Conservation (phyloP, 176 grass and related monocot genomes). For the Bonia amplexicaulis region DNA sequence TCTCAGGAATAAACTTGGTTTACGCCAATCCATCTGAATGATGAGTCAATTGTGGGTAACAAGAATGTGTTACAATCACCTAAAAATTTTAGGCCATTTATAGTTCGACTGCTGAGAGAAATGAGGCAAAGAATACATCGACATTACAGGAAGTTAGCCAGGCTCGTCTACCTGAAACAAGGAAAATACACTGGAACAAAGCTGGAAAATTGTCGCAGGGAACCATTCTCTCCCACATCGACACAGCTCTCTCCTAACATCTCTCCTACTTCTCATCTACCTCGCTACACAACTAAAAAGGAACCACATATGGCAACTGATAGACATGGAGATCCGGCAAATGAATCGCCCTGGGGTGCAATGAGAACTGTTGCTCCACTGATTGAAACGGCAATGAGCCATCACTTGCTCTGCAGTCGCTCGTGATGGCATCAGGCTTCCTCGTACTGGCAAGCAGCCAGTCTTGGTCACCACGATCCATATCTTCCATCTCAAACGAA, state of each 20-base stretch:
- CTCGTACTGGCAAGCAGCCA: constrained; percentile 30
- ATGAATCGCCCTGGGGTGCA: constrained; percentile 31
- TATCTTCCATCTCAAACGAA: background rate
- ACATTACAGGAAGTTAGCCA: background rate
- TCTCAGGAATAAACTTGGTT: background rate
- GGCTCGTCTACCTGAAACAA: background rate
- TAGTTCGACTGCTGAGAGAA: background rate
- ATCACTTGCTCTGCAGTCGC: constrained; percentile 28
- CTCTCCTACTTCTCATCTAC: constrained; percentile 26
- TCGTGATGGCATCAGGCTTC: constrained; percentile 21
- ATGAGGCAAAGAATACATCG: background rate
- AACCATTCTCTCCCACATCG: constrained; percentile 14
- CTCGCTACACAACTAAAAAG: constrained; percentile 30
- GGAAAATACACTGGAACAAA: constrained; percentile 13
- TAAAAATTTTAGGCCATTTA: background rate
- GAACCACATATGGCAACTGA: constrained; percentile 47
- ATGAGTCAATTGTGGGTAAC: background rate
- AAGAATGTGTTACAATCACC: background rate
- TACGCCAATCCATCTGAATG: background rate
- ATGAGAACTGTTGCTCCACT: constrained; percentile 25
- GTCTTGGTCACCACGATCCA: constrained; percentile 9
- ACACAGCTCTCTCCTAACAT: constrained; percentile 40
- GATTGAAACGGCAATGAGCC: background rate
- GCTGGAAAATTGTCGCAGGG: constrained; percentile 51
- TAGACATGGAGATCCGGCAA: constrained; percentile 31